phyloP scores from a whole-genome alignment of 1,284 basidiomycete genomes.

The Microbotryum violaceum region DNA sequence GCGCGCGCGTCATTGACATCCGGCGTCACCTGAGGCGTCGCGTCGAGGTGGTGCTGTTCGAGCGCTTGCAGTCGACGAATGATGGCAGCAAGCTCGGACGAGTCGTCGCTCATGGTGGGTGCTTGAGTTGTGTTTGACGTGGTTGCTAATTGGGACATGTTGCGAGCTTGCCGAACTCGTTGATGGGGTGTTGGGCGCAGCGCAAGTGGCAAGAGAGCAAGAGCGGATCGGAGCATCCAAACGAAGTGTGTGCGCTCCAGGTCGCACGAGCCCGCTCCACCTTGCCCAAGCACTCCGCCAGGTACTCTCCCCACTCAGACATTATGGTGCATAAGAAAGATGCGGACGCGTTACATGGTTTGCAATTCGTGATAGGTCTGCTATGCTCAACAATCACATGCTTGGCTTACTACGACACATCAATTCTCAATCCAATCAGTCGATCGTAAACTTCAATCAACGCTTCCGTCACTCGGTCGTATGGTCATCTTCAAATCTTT shows the following conservation, averaged over 20 bases:
- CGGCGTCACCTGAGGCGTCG: too few relatives aligned
- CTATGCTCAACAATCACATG: neutral
- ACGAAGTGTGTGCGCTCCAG: neutral
- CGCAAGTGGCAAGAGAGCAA: too few relatives aligned
- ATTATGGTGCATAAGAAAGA: neutral
- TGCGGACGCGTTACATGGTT: neutral
- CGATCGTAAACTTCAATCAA: neutral
- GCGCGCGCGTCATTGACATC: too few relatives aligned
- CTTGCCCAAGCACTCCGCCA: neutral
- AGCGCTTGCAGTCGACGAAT: too few relatives aligned
- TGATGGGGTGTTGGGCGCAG: too few relatives aligned
- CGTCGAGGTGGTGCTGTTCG: too few relatives aligned
- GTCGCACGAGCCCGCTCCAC: neutral
- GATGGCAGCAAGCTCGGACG: too few relatives aligned
- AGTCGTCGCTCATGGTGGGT: too few relatives aligned
- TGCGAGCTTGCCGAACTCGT: too few relatives aligned
- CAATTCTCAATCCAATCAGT: neutral
- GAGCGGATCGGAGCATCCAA: neutral
- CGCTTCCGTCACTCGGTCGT: neutral
- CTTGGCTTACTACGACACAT: neutral
- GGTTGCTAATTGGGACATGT: too few relatives aligned
- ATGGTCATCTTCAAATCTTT: slow-evolving; percentile 2
- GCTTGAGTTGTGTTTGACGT: too few relatives aligned
- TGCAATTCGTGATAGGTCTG: neutral
- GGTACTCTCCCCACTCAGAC: neutral